Percentiles rank a stretch among this genome's conserved stretches.
These are phyloP conservation scores for Cladosporium sp. DNA, from an alignment of 2,329 filamentous ascomycete genomes.

Conservation along the genomic window DNA sequence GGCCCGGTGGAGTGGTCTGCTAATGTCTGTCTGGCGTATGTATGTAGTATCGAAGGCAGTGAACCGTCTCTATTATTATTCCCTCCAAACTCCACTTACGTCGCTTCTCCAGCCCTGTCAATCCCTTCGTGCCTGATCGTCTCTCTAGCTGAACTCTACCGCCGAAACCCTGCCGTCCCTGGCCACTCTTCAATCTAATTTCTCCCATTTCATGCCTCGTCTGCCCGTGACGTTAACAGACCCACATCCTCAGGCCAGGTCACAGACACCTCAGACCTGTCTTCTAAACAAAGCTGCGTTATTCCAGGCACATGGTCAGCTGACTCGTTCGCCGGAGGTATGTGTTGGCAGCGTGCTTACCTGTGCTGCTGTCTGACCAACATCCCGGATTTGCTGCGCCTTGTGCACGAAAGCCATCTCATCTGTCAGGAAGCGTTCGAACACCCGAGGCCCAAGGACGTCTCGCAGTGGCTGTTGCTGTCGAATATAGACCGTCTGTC, in stretches of 20 bases:
- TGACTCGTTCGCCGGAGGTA: background rate
- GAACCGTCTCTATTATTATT: background rate
- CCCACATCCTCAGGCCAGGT: background rate
- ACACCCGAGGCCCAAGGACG: background rate
- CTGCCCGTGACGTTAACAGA: background rate
- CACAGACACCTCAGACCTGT: background rate
- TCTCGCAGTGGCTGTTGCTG: background rate
- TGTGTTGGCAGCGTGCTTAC: background rate
- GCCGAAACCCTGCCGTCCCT: background rate
- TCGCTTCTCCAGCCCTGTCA: background rate
- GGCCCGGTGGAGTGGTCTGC: background rate
- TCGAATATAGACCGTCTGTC: background rate
- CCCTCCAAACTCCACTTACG: background rate
- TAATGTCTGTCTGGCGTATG: background rate
- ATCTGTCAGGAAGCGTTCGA: background rate
- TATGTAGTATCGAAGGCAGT: background rate
- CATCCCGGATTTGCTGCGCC: background rate
- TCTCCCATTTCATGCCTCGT: background rate
- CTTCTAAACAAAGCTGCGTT: background rate
- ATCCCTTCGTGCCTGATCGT: constrained; percentile 3
- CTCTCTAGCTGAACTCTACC: constrained; percentile 7
- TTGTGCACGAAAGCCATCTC: background rate
- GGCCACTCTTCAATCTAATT: background rate
- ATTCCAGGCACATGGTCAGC: background rate
- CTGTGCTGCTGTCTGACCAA: background rate